Conservation (phyloP, 768 basidiomycete genomes). For the Serendipita sp. region DNA sequence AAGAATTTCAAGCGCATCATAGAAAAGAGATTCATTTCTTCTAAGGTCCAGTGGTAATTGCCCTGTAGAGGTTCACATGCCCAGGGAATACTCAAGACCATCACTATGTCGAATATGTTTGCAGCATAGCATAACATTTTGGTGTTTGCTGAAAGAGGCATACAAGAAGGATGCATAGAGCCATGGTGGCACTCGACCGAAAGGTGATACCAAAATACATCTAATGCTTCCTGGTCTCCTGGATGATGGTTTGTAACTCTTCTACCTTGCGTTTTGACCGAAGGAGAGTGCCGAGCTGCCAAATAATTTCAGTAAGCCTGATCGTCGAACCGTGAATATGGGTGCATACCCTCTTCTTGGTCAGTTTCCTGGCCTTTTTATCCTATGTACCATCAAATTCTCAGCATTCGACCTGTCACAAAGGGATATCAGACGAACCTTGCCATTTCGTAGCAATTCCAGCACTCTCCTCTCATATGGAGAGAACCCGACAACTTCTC, state of each 20-base stretch:
- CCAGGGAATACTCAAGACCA: neutral
- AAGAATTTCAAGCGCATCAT: too few species aligned
- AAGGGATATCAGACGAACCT: constrained; percentile 34
- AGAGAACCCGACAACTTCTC: constrained; percentile 95
- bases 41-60: too few species aligned
- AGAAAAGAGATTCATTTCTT: too few species aligned
- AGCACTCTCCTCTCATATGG: constrained; percentile 96
- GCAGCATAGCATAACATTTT: neutral
- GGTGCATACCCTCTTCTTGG: constrained; percentile 90
- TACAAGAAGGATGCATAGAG: neutral
- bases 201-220: neutral
- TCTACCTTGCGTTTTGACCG: constrained; percentile 99
- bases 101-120: neutral
- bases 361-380: constrained; percentile 98
- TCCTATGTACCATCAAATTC: constrained; percentile 36
- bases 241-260: constrained; percentile 82
- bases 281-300: constrained; percentile 86
- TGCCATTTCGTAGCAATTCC: constrained; percentile 96
- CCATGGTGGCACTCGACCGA: neutral
- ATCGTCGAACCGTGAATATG: neutral
- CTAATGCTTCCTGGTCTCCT: constrained; percentile 62
- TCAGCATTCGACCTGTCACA: neutral
- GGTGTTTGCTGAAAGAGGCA: neutral
- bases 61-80: too few species aligned
- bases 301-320: neutral